phyloP scores from a whole-genome alignment of 192 early-diverging fungal species.

The Coemansia sp. region DNA sequence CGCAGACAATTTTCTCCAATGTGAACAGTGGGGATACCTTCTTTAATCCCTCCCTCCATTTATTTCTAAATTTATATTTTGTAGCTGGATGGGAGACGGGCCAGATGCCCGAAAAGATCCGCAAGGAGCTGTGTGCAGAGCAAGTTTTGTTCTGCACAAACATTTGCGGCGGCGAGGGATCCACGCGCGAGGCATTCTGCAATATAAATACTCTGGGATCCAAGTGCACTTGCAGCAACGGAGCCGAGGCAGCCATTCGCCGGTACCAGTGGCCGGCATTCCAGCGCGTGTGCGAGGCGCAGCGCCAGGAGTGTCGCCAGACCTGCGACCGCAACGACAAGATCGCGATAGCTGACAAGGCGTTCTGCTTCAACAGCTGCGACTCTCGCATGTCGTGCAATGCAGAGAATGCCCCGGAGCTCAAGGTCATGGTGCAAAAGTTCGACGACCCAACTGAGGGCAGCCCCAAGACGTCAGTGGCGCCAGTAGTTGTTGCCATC shows the following conservation, averaged over 20 bases:
- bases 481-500: neutral
- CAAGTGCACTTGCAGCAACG: conserved; percentile 51
- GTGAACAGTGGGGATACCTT: no score
- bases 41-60: no score
- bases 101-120: conserved; percentile 53
- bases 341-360: conserved; percentile 23
- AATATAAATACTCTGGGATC: conserved; percentile 51
- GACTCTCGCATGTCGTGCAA: conserved; percentile 43
- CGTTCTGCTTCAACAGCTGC: conserved; percentile 53
- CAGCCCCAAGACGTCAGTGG: conserved; percentile 26
- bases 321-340: conserved; percentile 37
- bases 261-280: conserved; percentile 57
- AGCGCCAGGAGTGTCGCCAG: conserved; percentile 40
- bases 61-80: no score
- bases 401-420: conserved; percentile 35
- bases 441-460: conserved; percentile 46
- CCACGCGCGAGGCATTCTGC: conserved; percentile 54
- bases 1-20: no score
- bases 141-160: conserved; percentile 56
- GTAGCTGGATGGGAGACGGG: conserved; percentile 48
- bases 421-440: conserved; percentile 55
- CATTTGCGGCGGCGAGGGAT: conserved; percentile 50
- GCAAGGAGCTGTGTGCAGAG: conserved; percentile 57
- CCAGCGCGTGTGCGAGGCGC: conserved; percentile 57
- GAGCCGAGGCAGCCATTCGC: conserved; percentile 51